Percentiles rank a stretch among this genome's conserved stretches.
Conservation (phyloP, 1,139 yeast genomes). For the Magnusiomyces fungicola region DNA sequence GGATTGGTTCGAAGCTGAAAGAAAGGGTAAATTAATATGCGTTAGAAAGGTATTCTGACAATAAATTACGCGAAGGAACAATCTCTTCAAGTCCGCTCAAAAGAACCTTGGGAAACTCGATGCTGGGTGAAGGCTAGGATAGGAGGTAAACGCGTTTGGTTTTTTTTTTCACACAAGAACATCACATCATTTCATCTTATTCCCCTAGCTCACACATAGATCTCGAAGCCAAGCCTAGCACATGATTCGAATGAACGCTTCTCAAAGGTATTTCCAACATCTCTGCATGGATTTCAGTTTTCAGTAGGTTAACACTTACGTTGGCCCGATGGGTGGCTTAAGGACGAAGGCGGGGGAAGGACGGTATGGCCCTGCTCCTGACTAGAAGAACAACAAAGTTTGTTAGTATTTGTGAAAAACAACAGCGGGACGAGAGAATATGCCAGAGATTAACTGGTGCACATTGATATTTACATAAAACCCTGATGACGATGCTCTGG, state of each 20-base stretch:
- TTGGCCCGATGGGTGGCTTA: slow-evolving; percentile 19
- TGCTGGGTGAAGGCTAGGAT: too few species aligned
- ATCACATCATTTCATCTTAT: neutral
- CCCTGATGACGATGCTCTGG: slow-evolving; percentile 17
- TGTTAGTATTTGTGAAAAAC: neutral
- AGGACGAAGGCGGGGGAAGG: slow-evolving; percentile 26
- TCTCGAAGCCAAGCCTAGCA: neutral
- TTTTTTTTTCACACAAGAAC: neutral
- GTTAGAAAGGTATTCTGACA: neutral
- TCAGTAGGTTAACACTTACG: slow-evolving; percentile 19
- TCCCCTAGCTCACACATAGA: neutral
- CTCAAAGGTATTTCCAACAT: too few species aligned
- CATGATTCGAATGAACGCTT: too few species aligned
- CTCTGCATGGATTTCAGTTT: too few species aligned
- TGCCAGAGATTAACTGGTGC: neutral
- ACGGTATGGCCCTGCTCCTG: slow-evolving; percentile 26
- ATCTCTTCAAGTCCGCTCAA: too few species aligned
- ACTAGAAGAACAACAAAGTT: slow-evolving; percentile 15
- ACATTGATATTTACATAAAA: slow-evolving; percentile 19
- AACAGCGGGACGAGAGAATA: neutral
- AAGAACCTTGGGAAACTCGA: too few species aligned
- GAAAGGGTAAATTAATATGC: neutral
- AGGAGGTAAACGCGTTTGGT: neutral
- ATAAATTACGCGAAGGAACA: neutral
- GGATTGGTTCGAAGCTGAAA: slow-evolving; percentile 10